Evolutionary conservation across 345 rosid genomes (phyloP), one percentile per base, ranked within the genome.

Genomic region (Eucalyptus curtisii): DNA sequence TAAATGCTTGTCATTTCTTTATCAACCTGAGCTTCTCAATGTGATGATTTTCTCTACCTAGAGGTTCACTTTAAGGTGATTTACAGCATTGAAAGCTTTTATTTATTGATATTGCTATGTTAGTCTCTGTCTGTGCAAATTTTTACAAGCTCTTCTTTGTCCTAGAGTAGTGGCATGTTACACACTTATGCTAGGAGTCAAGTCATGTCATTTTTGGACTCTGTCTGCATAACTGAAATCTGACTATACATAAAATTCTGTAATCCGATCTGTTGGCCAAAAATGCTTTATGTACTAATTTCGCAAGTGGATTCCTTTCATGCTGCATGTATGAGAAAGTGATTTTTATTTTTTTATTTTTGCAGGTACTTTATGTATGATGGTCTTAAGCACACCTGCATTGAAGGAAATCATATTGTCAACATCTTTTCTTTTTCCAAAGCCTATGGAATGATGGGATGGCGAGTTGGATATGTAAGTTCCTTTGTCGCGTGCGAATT

Each of bases 371-470:
- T 98, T 91, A 97, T 98, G 98, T 97, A 94, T 88, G 98, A 98
- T 79, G 99, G 96, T 87, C 95, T 90, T 87, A 93, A 97, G 91
- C 99, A 98, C 93, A 89, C 93, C 7, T 98, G 99, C 86, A 30
- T 98, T 49, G 99, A 98, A 92, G 99, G 97, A 89, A 92, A 97
- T 90, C 99, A 98, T 88, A 91, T 98, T 53, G 97, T 98, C 90
- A 98, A 98, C 90, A 93, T 98, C 88, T 98, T 98, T 92, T 97
- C 99, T 88, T 98, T 98, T 94, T 98, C 99, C 16, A 98, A 98
- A 95, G 97, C 99, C 71, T 97, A 98, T 30, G 99, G 99, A 66
- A 98, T 98, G 99, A 97, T 97, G 99, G 99, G 99, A 66, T 98
- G 99, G 99, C 94, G 99, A 87, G 98, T 98, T 89, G 99, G 99